These are phyloP conservation scores for Neurospora pannonica DNA, from an alignment of 495 filamentous ascomycete genomes.

Conservation along the genomic window DNA sequence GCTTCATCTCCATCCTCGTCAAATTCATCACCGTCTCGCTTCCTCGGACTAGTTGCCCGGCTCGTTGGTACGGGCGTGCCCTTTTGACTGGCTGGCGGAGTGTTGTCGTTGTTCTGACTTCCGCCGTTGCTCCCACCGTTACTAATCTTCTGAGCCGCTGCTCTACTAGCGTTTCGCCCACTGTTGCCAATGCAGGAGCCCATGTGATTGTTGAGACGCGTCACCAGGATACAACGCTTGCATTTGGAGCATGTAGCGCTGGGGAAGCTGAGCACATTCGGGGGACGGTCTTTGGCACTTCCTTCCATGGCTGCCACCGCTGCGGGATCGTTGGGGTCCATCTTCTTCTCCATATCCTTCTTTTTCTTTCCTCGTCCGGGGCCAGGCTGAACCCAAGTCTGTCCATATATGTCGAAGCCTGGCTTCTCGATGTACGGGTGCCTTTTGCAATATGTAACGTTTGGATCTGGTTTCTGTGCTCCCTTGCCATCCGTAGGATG, in stretches of 20 bases:
- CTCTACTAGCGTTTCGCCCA: slow-evolving; percentile 56
- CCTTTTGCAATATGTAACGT: slow-evolving; percentile 64
- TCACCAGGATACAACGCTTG: slow-evolving; percentile 44
- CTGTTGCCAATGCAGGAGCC: slow-evolving; percentile 71
- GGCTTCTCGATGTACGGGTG: slow-evolving; percentile 63
- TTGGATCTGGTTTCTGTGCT: slow-evolving; percentile 49
- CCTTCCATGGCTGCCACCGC: slow-evolving; percentile 32
- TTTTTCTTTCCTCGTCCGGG: slow-evolving; percentile 51
- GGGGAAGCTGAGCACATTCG: slow-evolving; percentile 54
- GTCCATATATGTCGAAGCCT: slow-evolving; percentile 76
- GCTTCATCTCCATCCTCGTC: slow-evolving; percentile 43
- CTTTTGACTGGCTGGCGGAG: slow-evolving; percentile 48
- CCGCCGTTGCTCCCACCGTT: slow-evolving; percentile 38
- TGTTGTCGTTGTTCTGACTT: slow-evolving; percentile 40
- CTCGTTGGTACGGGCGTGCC: slow-evolving; percentile 48
- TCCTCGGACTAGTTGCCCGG: slow-evolving; percentile 36
- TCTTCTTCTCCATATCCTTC: slow-evolving; percentile 50
- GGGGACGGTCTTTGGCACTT: slow-evolving; percentile 39
- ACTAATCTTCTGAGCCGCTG: slow-evolving; percentile 45
- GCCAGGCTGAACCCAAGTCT: slow-evolving; percentile 50
- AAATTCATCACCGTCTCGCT: slow-evolving; percentile 40
- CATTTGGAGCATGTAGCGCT: slow-evolving; percentile 45
- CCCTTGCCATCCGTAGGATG: slow-evolving; percentile 55
- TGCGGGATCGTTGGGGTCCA: slow-evolving; percentile 37
- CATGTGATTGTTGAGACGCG: slow-evolving; percentile 62